phyloP scores from a whole-genome alignment of 2,329 filamentous ascomycete species.

The Alternaria dauci region DNA sequence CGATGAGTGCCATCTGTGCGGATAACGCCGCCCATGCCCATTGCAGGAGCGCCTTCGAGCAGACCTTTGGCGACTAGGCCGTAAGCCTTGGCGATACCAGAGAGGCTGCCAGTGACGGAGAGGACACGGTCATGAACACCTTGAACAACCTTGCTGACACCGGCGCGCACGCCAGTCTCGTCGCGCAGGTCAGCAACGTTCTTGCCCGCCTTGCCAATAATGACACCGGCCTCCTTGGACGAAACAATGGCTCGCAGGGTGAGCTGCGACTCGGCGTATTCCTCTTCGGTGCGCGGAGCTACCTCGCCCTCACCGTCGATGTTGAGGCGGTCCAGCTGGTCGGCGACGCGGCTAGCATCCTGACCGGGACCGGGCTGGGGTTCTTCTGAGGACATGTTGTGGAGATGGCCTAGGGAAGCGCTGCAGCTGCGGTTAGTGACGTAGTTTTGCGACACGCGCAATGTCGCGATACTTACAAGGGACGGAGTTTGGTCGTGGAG shows the following conservation, averaged over 20 bases:
- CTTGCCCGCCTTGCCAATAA: conserved; percentile 98
- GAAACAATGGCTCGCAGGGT: conserved; percentile 97
- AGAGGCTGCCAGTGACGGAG: conserved; percentile 90
- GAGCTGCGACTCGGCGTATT: conserved; percentile 91
- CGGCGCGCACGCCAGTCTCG: conserved; percentile 96
- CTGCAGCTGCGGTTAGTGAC: conserved; percentile 41
- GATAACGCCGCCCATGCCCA: conserved; percentile 94
- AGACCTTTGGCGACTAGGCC: conserved; percentile 90
- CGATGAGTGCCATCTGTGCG: conserved; percentile 88
- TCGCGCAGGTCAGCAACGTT: conserved; percentile 97
- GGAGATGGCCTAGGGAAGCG: conserved; percentile 43
- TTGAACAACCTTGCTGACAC: conserved; percentile 97
- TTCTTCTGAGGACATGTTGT: conserved; percentile 56
- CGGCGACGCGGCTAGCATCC: conserved; percentile 51
- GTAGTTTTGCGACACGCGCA: conserved; percentile 29
- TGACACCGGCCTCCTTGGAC: conserved; percentile 97
- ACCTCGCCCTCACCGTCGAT: conserved; percentile 67
- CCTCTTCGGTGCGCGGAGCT: conserved; percentile 91
- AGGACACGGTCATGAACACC: conserved; percentile 97
- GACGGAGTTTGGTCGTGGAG: conserved; percentile 14
- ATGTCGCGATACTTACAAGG: conserved; percentile 29
- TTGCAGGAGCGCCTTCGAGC: conserved; percentile 89
- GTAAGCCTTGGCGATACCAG: conserved; percentile 90
- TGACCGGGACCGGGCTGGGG: conserved; percentile 41
- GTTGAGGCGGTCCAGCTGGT: conserved; percentile 54